Evolutionary conservation across 345 rosid genomes (phyloP).

Genomic region (Moringa oleifera): DNA sequence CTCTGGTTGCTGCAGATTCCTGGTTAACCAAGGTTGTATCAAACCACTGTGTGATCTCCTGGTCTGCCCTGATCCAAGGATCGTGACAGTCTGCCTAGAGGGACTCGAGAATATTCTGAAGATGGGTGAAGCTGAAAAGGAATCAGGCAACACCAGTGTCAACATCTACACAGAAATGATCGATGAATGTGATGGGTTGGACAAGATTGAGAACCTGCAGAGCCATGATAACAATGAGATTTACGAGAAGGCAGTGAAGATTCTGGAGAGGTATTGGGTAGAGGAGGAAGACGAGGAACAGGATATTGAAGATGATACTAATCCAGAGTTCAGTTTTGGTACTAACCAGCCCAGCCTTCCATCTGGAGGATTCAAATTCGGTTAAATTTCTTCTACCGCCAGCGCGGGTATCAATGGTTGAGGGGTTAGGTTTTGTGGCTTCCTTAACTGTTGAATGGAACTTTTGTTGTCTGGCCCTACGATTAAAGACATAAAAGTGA

Average conservation of each 20-base stretch:
- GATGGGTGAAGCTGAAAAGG: constrained; percentile 57
- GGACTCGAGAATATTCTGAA: constrained; percentile 56
- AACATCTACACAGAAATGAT: constrained; percentile 42
- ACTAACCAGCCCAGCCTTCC: constrained; percentile 44
- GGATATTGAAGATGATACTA: constrained; percentile 30
- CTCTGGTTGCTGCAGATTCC: constrained; percentile 46
- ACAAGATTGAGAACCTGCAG: constrained; percentile 55
- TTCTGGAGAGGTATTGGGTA: constrained; percentile 53
- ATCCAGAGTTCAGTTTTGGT: constrained; percentile 50
- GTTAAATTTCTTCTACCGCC: too few relatives aligned
- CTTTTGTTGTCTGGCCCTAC: too few relatives aligned
- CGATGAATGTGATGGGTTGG: constrained; percentile 52
- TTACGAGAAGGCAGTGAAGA: constrained; percentile 55
- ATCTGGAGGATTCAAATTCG: constrained; percentile 69
- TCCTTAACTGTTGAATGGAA: too few relatives aligned
- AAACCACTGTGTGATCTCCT: constrained; percentile 59
- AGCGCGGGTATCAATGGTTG: too few relatives aligned
- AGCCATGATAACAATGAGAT: constrained; percentile 73
- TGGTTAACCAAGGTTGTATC: constrained; percentile 54
- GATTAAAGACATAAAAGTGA: too few relatives aligned
- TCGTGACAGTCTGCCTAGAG: constrained; percentile 59
- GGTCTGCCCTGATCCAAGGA: constrained; percentile 50
- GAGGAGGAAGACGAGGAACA: constrained; percentile 50
- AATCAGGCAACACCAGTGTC: constrained; percentile 29
- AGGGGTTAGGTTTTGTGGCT: too few relatives aligned